Conservation (phyloP, 352 stramenopile species). For the Aphanomyces invadans region DNA sequence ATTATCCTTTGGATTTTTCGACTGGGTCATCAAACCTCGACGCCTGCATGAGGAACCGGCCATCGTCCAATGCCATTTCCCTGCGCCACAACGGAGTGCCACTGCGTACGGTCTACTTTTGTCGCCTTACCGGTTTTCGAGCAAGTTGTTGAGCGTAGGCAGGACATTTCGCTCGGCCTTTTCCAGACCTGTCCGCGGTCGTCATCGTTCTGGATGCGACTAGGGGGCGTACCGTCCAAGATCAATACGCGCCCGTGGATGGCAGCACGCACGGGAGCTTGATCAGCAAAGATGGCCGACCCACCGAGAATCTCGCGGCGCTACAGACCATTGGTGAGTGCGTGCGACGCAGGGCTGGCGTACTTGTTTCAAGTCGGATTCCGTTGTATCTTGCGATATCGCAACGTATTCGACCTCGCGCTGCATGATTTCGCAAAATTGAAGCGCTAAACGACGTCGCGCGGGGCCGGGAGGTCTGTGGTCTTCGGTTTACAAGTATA, state of each 20-base stretch:
- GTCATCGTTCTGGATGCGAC: too few relatives aligned
- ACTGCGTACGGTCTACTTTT: too few relatives aligned
- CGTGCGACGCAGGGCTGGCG: background rate
- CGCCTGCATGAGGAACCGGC: conserved; percentile 86
- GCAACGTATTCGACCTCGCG: conserved; percentile 85
- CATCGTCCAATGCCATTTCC: conserved; percentile 93
- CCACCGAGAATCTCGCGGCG: conserved; percentile 61
- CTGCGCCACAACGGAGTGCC: conserved; percentile 19
- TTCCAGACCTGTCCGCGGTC: conserved; percentile 63
- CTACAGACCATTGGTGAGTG: conserved; percentile 23
- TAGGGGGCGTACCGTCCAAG: conserved; percentile 79
- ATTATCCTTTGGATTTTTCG: background rate
- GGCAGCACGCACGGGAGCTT: conserved; percentile 90
- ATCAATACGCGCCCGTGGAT: conserved; percentile 90
- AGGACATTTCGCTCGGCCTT: conserved; percentile 95
- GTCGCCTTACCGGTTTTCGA: conserved; percentile 86
- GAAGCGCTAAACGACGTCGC: conserved; percentile 63
- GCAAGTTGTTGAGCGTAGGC: conserved; percentile 95
- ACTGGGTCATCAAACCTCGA: conserved; percentile 38
- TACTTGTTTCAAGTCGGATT: conserved; percentile 88
- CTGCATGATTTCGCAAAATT: conserved; percentile 79
- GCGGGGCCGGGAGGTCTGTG: conserved; percentile 64
- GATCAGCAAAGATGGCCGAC: conserved; percentile 81
- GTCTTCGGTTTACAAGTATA: background rate
- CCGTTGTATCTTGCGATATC: conserved; percentile 91